A percentile compares a stretch with the other conserved stretches of the same genome.
phyloP scores from a whole-genome alignment of 352 stramenopile genomes.

The Lagenidium giganteum region DNA sequence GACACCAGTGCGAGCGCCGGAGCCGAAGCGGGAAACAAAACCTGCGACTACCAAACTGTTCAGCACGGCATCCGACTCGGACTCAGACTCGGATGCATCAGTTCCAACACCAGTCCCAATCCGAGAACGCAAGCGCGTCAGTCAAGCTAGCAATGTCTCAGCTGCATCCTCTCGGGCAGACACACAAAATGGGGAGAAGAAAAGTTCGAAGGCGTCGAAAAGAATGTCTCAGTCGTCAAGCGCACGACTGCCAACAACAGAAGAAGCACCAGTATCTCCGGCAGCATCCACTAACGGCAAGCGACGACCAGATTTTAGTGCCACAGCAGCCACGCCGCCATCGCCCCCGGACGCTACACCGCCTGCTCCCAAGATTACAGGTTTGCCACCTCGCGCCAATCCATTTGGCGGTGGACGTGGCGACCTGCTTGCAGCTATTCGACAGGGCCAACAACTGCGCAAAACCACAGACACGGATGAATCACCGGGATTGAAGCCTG shows the following conservation, averaged over 20 bases:
- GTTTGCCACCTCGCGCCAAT: slow-evolving; percentile 59
- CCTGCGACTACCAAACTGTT: too few species aligned
- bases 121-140: slow-evolving; percentile 7
- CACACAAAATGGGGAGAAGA: too few species aligned
- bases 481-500: background rate
- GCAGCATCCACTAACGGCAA: too few species aligned
- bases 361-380: slow-evolving; percentile 23
- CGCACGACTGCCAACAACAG: too few species aligned
- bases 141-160: too few species aligned
- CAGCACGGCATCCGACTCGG: slow-evolving; percentile 41
- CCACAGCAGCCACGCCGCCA: slow-evolving; percentile 3
- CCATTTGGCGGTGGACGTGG: slow-evolving; percentile 59
- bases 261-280: too few species aligned
- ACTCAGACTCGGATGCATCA: slow-evolving; percentile 49
- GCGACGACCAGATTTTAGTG: slow-evolving; percentile 10
- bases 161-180: too few species aligned
- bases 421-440: slow-evolving; percentile 75
- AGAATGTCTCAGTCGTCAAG: too few species aligned
- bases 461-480: slow-evolving; percentile 17
- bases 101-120: slow-evolving; percentile 21
- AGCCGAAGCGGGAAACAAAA: too few species aligned
- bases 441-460: slow-evolving; percentile 53
- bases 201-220: slow-evolving; percentile 23
- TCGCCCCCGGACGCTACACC: slow-evolving; percentile 3
- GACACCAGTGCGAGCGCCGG: background rate